These are phyloP conservation scores for Rosa hybrid DNA, from an alignment of 331 rosid species.

Conservation along the genomic window DNA sequence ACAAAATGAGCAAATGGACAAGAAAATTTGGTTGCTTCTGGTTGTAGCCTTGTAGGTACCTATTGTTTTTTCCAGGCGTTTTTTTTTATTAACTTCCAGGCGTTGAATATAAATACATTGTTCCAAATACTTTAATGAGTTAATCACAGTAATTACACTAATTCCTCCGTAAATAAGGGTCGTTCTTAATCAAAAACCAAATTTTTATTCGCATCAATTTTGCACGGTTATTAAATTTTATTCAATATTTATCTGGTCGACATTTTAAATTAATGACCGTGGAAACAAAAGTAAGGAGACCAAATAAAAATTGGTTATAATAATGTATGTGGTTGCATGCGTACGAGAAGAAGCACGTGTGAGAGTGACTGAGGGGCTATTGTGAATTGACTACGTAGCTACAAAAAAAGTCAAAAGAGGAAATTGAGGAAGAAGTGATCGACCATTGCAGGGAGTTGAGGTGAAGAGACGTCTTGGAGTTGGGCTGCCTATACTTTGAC, in stretches of 20 bases:
- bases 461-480: not conserved
- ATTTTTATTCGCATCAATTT: too few species aligned
- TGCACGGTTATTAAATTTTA: too few species aligned
- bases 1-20: not conserved
- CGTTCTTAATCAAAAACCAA: not conserved
- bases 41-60: not conserved
- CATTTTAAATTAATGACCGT: not conserved
- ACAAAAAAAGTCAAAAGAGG: conserved; percentile 29
- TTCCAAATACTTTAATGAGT: not conserved
- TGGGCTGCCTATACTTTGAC: conserved; percentile 11
- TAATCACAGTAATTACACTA: not conserved
- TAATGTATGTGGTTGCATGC: not conserved
- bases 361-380: not conserved
- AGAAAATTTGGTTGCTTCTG: conserved; percentile 10
- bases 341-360: not conserved
- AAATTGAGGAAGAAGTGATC: conserved; percentile 8
- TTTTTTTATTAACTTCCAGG: too few species aligned
- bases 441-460: not conserved
- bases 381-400: not conserved
- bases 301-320: not conserved
- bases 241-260: not conserved
- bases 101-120: not conserved
- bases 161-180: not conserved
- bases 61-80: not conserved
- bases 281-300: not conserved